Evolutionary conservation across 306 rosid genomes (phyloP), one percentile per base, ranked within the genome.

Genomic region (Sicyos baderoa): DNA sequence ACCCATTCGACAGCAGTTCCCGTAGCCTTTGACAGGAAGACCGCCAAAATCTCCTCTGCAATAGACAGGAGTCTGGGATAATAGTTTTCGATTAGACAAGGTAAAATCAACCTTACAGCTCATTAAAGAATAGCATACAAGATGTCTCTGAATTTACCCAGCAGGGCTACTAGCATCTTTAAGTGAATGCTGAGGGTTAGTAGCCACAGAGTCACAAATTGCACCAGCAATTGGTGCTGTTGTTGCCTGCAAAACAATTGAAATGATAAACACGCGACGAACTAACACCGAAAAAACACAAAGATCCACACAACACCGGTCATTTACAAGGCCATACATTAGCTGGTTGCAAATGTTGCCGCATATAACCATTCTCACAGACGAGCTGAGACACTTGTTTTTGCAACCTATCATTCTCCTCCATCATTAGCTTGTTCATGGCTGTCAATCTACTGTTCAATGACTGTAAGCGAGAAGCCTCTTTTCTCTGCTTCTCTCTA

Each of bases 1-100:
- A 93, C 94, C 98, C 98, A 93, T 86, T 93, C 97, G 74, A 93
- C 96, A 89, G 98, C 97, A 81, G 98, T 93, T 87, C 98, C 98
- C 29, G 97, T 93, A 79, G 98, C 98, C 94, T 93, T 93, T 45
- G 98, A 93, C 76, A 93, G 98, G 98, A 93, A 93, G 96, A 85
- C 98, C 79, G 97, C 85, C 98, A 93, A 86, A 73, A 90, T 88
- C 84, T 93, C 98, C 89, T 93, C 94, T 7, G 98, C 98, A 79
- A 93, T 81, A 72, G 97, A 85, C 73, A 93, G 97, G 82, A 93
- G 97, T 88, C 98, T 93, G 86, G 80, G 72, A 78, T 52, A 62
- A 37, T 11, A 40, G 66, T 6, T 68, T 22, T 0, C 1, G 25
- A 72, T 72, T 72, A 72, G 67, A 72, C 11, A 19, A 29, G 19